Evolutionary conservation across 768 basidiomycete genomes (phyloP).

Genomic region (Boletus sensibilis): DNA sequence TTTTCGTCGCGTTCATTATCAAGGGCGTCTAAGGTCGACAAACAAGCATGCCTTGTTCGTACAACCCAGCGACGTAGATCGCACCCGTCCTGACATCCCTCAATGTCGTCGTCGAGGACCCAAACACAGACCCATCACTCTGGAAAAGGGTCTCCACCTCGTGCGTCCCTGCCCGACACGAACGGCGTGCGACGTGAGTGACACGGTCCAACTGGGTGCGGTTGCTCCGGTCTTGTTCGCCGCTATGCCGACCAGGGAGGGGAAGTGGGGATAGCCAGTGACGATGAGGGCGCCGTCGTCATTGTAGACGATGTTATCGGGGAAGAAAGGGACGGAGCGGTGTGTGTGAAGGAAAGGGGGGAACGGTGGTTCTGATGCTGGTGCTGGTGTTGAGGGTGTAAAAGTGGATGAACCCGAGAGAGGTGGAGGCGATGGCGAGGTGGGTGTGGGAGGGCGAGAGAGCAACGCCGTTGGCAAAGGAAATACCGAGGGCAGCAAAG

Average conservation of each 20-base stretch:
- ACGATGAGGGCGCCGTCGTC: constrained; percentile 49
- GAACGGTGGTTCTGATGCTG: constrained; percentile 35
- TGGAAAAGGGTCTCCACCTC: constrained; percentile 67
- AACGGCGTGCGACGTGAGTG: constrained; percentile 33
- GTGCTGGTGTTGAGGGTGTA: constrained; percentile 46
- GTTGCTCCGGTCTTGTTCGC: constrained; percentile 39
- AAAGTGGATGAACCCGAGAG: constrained; percentile 45
- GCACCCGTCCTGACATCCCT: constrained; percentile 47
- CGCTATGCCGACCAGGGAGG: constrained; percentile 45
- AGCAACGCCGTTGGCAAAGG: constrained; percentile 71
- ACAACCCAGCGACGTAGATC: constrained; percentile 58
- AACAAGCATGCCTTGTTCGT: constrained; percentile 52
- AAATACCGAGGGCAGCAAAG: constrained; percentile 46
- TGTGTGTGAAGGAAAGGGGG: constrained; percentile 38
- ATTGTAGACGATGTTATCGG: constrained; percentile 63
- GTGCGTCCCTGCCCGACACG: constrained; percentile 21
- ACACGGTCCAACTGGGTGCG: constrained; percentile 60
- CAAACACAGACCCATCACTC: constrained; percentile 64
- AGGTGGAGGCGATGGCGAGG: constrained; percentile 58
- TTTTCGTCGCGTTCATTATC: background rate
- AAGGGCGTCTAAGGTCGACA: constrained; percentile 38
- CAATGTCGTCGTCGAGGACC: constrained; percentile 51
- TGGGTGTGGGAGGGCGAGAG: constrained; percentile 49
- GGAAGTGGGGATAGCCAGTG: constrained; percentile 68
- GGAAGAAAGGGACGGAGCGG: constrained; percentile 51